Conservation (phyloP, 2,329 filamentous ascomycete species). For the Trichothecium sympodiale region DNA sequence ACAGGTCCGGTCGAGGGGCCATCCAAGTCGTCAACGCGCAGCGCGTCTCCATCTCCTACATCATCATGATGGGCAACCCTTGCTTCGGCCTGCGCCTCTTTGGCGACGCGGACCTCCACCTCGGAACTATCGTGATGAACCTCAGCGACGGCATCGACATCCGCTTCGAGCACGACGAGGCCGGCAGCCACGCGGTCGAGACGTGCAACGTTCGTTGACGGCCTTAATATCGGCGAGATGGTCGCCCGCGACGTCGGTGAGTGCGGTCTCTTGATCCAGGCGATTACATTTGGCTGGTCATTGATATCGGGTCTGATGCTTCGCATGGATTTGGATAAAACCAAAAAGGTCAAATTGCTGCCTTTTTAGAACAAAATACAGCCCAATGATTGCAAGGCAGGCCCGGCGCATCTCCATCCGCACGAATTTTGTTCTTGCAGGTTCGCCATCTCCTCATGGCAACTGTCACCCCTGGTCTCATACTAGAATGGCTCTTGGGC, state of each 20-base stretch:
- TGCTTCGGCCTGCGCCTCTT: conserved; percentile 48
- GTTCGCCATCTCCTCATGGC: too few relatives aligned
- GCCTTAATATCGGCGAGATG: conserved; percentile 37
- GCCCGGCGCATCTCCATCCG: too few relatives aligned
- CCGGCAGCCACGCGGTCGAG: conserved; percentile 45
- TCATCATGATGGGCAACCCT: conserved; percentile 45
- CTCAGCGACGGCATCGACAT: conserved; percentile 43
- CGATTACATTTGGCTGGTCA: conserved; percentile 38
- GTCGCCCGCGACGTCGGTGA: conserved; percentile 43
- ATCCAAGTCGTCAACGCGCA: conserved; percentile 39
- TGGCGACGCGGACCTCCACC: conserved; percentile 32
- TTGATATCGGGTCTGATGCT: conserved; percentile 40
- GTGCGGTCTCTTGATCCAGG: conserved; percentile 44
- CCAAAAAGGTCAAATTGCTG: too few relatives aligned
- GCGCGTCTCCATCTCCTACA: conserved; percentile 42
- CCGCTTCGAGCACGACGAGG: conserved; percentile 43
- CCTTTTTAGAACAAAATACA: too few relatives aligned
- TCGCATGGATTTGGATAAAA: too few relatives aligned
- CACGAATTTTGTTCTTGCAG: too few relatives aligned
- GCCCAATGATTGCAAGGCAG: too few relatives aligned
- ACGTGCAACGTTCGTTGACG: conserved; percentile 49
- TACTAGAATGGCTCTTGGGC: too few relatives aligned
- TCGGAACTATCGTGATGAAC: conserved; percentile 44
- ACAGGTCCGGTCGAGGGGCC: conserved; percentile 33
- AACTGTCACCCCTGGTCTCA: conserved; percentile 25